Evolutionary conservation across 2,329 filamentous ascomycete genomes (phyloP).

Genomic region (Anthostomella pinea): DNA sequence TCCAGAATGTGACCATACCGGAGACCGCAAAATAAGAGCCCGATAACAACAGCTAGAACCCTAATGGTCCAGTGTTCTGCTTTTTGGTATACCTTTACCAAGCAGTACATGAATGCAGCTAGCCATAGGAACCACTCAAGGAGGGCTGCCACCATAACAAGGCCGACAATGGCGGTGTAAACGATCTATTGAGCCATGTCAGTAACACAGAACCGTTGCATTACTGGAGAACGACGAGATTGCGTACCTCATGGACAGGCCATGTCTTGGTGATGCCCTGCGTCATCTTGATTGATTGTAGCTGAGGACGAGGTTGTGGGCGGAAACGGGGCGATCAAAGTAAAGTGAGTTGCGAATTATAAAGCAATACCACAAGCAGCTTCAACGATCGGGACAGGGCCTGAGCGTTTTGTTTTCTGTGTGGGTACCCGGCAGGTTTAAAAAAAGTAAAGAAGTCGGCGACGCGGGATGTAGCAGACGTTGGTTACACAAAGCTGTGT

Average conservation of each 20-base stretch:
- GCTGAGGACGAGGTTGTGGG: background rate
- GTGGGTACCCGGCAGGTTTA: too few relatives aligned
- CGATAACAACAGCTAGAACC: slow-evolving; percentile 73
- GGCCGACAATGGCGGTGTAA: slow-evolving; percentile 76
- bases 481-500: too few relatives aligned
- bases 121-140: slow-evolving; percentile 96
- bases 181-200: slow-evolving; percentile 60
- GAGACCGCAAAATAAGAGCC: slow-evolving; percentile 68
- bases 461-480: too few relatives aligned
- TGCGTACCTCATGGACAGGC: slow-evolving; percentile 49
- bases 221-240: background rate
- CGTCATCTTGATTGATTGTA: slow-evolving; percentile 36
- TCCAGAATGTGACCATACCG: slow-evolving; percentile 53
- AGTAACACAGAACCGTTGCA: slow-evolving; percentile 11
- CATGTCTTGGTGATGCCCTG: slow-evolving; percentile 42
- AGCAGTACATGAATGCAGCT: slow-evolving; percentile 88
- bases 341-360: too few relatives aligned
- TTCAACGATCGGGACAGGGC: slow-evolving; percentile 15
- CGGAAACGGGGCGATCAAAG: too few relatives aligned
- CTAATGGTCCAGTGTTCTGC: slow-evolving; percentile 84
- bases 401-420: too few relatives aligned
- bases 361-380: too few relatives aligned
- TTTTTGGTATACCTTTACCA: slow-evolving; percentile 84
- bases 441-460: too few relatives aligned
- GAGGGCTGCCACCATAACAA: slow-evolving; percentile 78